phyloP scores from a whole-genome alignment of 2,329 filamentous ascomycete species.

The Ceratocystis alfenasii region DNA sequence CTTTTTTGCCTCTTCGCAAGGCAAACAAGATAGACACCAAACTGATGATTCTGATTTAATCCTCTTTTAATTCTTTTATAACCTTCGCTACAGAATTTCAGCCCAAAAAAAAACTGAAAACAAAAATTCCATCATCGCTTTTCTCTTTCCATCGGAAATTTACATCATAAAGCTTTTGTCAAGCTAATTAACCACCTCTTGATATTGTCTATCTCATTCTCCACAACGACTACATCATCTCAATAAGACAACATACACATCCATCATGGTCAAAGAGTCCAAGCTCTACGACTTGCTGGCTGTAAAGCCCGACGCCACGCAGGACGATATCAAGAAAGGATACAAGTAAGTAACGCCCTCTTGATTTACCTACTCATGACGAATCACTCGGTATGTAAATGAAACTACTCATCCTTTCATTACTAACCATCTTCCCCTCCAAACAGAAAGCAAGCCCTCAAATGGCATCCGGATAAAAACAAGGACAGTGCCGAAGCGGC shows the following conservation, averaged over 20 bases:
- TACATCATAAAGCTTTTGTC: neutral
- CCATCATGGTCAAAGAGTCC: conserved; percentile 79
- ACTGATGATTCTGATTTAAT: neutral
- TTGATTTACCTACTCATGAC: too few relatives aligned
- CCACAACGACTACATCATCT: neutral
- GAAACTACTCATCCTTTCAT: neutral
- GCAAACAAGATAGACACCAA: neutral
- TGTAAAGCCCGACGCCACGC: conserved; percentile 65
- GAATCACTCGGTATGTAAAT: neutral
- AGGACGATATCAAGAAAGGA: conserved; percentile 95
- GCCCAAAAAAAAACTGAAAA: neutral
- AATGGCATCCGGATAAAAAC: conserved; percentile 97
- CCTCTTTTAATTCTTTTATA: neutral
- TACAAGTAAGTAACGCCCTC: conserved; percentile 53
- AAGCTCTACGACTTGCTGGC: conserved; percentile 84
- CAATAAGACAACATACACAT: conserved; percentile 17
- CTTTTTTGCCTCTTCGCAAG: neutral
- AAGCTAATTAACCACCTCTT: neutral
- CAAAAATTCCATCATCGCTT: too few relatives aligned
- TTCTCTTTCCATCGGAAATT: neutral
- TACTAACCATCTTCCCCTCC: neutral
- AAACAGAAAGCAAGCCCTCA: conserved; percentile 69
- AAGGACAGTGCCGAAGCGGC: conserved; percentile 72
- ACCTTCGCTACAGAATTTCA: neutral
- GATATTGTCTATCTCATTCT: neutral